Evolutionary conservation across 768 basidiomycete species (phyloP).

Genomic region (Xerocomus potaroensis): DNA sequence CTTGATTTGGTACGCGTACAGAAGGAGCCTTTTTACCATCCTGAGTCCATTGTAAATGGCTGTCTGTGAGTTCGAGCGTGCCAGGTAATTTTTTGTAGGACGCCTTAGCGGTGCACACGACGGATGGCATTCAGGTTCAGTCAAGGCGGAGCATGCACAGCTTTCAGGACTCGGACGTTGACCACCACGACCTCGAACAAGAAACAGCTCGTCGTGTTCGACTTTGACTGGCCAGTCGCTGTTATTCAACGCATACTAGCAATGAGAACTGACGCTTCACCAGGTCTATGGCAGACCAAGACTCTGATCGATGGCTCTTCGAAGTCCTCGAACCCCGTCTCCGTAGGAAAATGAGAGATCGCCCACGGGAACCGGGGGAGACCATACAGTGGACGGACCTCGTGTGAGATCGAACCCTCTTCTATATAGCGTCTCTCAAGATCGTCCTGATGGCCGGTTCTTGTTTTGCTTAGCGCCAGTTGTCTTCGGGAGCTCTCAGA

Average conservation of each 20-base stretch:
- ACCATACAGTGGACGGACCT: conserved; percentile 89
- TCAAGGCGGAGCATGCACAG: conserved; percentile 2
- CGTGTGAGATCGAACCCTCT: no score
- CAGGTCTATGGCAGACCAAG: conserved; percentile 93
- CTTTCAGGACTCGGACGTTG: background rate
- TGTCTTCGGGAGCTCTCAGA: conserved; percentile 57
- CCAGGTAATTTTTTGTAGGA: conserved; percentile 83
- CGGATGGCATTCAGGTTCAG: conserved; percentile 60
- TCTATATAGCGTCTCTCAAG: no score
- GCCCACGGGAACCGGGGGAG: conserved; percentile 48
- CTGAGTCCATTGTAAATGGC: conserved; percentile 76
- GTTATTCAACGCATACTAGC: background rate
- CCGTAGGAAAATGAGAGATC: conserved; percentile 62
- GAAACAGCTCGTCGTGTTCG: conserved; percentile 83
- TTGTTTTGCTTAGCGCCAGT: conserved; percentile 44
- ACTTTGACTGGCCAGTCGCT: conserved; percentile 85
- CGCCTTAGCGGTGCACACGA: conserved; percentile 68
- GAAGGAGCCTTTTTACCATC: conserved; percentile 62
- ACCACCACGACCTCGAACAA: conserved; percentile 22
- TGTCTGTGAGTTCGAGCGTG: conserved; percentile 67
- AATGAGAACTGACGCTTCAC: background rate
- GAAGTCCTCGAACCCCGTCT: conserved; percentile 85
- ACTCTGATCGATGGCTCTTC: conserved; percentile 90
- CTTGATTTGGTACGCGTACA: conserved; percentile 56
- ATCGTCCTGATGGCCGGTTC: no score